Percentiles rank a stretch among this genome's conserved stretches.
Evolutionary conservation across 768 basidiomycete genomes (phyloP).

Genomic region (Termitomyces sp.): DNA sequence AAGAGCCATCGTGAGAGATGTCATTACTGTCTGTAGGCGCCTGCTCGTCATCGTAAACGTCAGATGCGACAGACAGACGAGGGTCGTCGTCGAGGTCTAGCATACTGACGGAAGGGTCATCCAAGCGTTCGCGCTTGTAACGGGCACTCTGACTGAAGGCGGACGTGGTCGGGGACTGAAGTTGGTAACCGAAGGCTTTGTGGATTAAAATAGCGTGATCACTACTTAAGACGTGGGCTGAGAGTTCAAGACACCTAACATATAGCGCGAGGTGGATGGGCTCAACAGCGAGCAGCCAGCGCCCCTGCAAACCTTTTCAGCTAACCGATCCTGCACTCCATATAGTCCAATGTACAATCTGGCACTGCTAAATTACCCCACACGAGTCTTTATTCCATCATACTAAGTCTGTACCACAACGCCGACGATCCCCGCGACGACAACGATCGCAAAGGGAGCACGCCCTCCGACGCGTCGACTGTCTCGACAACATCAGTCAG

Average conservation of each 20-base stretch:
- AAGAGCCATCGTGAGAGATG: slow-evolving; percentile 29
- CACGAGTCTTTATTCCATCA: slow-evolving; percentile 5
- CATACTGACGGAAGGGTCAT: slow-evolving; percentile 45
- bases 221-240: slow-evolving; percentile 38
- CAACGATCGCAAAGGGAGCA: not conserved
- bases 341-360: not conserved
- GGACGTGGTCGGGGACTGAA: slow-evolving; percentile 18
- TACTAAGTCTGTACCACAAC: not conserved
- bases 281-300: not conserved
- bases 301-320: slow-evolving; percentile 1
- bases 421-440: not conserved
- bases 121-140: slow-evolving; percentile 30
- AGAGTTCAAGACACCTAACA: slow-evolving; percentile 38
- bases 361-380: not conserved
- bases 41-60: slow-evolving; percentile 22
- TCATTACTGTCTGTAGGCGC: slow-evolving; percentile 28
- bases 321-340: slow-evolving; percentile 8
- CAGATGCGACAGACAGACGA: slow-evolving; percentile 27
- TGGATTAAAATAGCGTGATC: slow-evolving; percentile 11
- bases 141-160: slow-evolving; percentile 2
- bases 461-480: not conserved
- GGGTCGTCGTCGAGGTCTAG: slow-evolving; percentile 54
- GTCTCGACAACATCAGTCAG: not conserved
- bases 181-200: not conserved
- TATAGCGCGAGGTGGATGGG: slow-evolving; percentile 16